These are phyloP conservation scores for Fusarium continuum DNA, from an alignment of 2,329 filamentous ascomycete genomes.

Conservation along the genomic window DNA sequence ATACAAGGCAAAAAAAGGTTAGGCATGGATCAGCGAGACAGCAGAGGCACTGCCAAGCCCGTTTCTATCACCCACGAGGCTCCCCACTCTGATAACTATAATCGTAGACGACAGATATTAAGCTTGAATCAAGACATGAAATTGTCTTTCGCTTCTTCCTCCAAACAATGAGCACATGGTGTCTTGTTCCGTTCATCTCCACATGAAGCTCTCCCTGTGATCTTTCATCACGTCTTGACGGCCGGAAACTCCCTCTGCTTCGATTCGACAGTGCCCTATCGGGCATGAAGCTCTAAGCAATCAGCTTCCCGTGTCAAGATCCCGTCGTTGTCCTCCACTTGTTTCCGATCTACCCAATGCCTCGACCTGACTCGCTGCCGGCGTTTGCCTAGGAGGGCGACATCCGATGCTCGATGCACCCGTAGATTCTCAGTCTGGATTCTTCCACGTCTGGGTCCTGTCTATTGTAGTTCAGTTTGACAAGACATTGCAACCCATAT, in stretches of 20 bases:
- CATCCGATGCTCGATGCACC: conserved; percentile 2
- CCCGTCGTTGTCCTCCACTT: conserved; percentile 27
- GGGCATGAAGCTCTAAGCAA: conserved; percentile 11
- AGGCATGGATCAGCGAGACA: not conserved
- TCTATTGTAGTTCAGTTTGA: conserved; percentile 12
- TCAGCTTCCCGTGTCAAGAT: conserved; percentile 13
- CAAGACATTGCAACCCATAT: conserved; percentile 34
- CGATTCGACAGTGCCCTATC: not conserved
- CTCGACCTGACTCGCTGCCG: conserved; percentile 19
- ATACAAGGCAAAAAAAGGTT: not conserved
- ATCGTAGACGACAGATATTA: not conserved
- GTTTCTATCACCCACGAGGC: not conserved
- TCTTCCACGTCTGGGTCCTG: not conserved
- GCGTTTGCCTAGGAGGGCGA: conserved; percentile 4
- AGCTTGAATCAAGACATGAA: conserved; percentile 31
- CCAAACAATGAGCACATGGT: conserved; percentile 15
- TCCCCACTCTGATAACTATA: not conserved
- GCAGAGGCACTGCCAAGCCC: conserved; percentile 1
- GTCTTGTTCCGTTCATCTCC: conserved; percentile 12
- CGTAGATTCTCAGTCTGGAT: not conserved
- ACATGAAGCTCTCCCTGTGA: not conserved
- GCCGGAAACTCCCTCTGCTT: not conserved
- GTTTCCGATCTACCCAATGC: conserved; percentile 8
- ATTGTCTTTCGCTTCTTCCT: conserved; percentile 31
- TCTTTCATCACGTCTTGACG: not conserved